phyloP scores from a whole-genome alignment of 805 yeast genomes.

The Cyberlindnera suaveolens region DNA sequence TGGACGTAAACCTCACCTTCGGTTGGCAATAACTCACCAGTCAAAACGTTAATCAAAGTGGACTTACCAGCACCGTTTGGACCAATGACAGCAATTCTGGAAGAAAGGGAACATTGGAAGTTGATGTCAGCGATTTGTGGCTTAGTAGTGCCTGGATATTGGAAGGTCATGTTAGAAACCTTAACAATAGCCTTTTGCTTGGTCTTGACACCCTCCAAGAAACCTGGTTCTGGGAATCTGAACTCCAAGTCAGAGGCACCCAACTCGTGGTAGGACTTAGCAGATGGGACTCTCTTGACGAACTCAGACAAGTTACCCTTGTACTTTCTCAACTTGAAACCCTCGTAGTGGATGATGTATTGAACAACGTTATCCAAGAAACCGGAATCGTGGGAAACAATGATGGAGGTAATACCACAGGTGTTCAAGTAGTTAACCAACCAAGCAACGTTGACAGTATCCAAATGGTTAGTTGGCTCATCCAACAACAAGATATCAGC shows the following conservation, averaged over 20 bases:
- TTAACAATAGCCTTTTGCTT: slow-evolving; percentile 99
- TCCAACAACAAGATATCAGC: slow-evolving; percentile 96
- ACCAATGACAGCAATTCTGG: slow-evolving; percentile 99
- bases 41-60: slow-evolving; percentile 95
- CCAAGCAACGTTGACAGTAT: slow-evolving; percentile 99
- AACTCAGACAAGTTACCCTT: slow-evolving; percentile 99
- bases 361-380: slow-evolving; percentile 96
- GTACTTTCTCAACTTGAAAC: slow-evolving; percentile 99
- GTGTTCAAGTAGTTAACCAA: slow-evolving; percentile 98
- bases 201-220: slow-evolving; percentile 99
- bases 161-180: slow-evolving; percentile 96
- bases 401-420: slow-evolving; percentile 97
- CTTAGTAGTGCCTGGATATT: slow-evolving; percentile 97
- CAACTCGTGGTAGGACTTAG: slow-evolving; percentile 96
- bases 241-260: slow-evolving; percentile 98
- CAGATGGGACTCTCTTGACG: slow-evolving; percentile 98
- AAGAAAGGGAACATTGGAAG: slow-evolving; percentile 98
- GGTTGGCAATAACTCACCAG: slow-evolving; percentile 99
- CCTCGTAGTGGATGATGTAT: slow-evolving; percentile 99
- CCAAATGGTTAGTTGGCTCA: slow-evolving; percentile 99
- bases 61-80: slow-evolving; percentile 99
- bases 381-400: slow-evolving; percentile 99
- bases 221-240: slow-evolving; percentile 99
- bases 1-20: slow-evolving; percentile 98
- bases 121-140: slow-evolving; percentile 89